Evolutionary conservation across 345 rosid genomes (phyloP), one percentile per base, ranked within the genome.

Genomic region (Rhizophora apiculata): DNA sequence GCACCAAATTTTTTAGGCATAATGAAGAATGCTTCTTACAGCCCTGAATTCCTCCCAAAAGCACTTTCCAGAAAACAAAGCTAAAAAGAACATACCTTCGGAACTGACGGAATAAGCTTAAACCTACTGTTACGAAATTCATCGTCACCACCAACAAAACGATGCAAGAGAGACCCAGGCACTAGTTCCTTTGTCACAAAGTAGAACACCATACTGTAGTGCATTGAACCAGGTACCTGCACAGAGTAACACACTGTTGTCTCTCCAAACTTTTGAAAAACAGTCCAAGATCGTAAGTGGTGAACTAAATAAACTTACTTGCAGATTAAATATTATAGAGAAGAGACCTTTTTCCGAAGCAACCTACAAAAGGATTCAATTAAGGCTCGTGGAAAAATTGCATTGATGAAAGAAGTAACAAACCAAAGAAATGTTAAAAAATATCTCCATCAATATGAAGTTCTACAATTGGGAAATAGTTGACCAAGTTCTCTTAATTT

Each of bases 131-230:
- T 96, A 36, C 97, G 88, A 73, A 96, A 96, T 74, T 92, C 99
- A 74, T 96, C 99, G 64, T 96, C 99, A 62, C 99, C 99, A 72
- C 92, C 94, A 67, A 96, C 90, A 78, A 96, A 96, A 10, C 96
- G 87, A 74, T 96, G 96, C 84, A 96, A 78, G 71, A 96, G 96
- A 6, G 98, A 90, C 39, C 97, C 94, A 5, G 88, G 81, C 49
- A 80, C 77, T 32, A 96, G 68, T 73, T 84, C 82, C 73, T 79
- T 90, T 0, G 87, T 82, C 72, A 92, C 93, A 76, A 89, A 96
- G 72, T 96, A 96, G 71, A 96, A 89, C 60, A 92, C 96, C 98
- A 96, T 92, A 82, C 98, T 92, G 78, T 92, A 92, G 80, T 90
- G 97, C 65, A 92, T 96, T 78, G 98, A 89, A 69, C 84, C 97